phyloP scores from a whole-genome alignment of 805 yeast species.

The Candida corydali region DNA sequence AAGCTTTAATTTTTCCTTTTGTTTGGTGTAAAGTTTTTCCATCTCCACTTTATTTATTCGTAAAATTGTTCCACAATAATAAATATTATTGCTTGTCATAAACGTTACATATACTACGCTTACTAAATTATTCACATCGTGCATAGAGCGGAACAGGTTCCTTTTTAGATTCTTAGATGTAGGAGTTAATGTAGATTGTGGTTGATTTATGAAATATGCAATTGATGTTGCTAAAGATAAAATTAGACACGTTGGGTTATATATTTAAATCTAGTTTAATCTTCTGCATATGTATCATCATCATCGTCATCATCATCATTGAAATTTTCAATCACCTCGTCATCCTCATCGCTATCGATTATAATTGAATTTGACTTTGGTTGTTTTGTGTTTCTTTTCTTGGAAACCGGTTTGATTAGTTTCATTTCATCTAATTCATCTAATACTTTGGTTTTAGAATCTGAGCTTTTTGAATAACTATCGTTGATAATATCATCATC shows the following conservation, averaged over 20 bases:
- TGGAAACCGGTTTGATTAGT: conserved; percentile 4
- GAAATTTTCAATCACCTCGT: conserved; percentile 12
- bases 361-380: conserved; percentile 10
- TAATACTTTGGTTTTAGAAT: conserved; percentile 5
- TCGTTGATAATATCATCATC: conserved; percentile 26
- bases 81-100: too few species aligned
- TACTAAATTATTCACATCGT: too few species aligned
- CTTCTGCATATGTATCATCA: conserved; percentile 9
- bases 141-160: too few species aligned
- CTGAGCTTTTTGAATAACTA: conserved; percentile 9
- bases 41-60: neutral
- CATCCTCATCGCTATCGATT: conserved; percentile 16
- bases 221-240: too few species aligned
- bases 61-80: neutral
- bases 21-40: neutral
- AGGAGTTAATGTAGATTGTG: too few species aligned
- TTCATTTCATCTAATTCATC: neutral
- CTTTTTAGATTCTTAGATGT: too few species aligned
- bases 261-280: neutral
- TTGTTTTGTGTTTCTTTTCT: conserved; percentile 5
- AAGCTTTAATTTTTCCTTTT: neutral
- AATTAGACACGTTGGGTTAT: too few species aligned
- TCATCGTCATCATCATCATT: conserved; percentile 13
- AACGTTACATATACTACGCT: too few species aligned
- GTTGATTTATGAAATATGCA: too few species aligned